phyloP scores from a whole-genome alignment of 331 rosid species.

The Ulmus americana region DNA sequence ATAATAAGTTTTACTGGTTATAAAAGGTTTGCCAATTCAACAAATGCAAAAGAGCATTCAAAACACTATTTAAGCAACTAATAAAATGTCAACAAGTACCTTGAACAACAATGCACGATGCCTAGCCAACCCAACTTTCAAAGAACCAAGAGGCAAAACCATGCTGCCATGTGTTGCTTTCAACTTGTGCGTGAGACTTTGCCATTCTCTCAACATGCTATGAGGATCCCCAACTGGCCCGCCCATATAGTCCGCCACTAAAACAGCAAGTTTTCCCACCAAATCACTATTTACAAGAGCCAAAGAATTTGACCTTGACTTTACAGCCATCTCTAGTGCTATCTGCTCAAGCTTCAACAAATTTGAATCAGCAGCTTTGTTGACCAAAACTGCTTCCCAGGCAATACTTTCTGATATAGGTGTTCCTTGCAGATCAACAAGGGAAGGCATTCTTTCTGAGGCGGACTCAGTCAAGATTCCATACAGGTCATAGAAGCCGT shows the following conservation, averaged over 20 bases:
- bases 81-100: constrained; percentile 39
- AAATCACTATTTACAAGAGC: constrained; percentile 43
- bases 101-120: constrained; percentile 96
- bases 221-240: constrained; percentile 82
- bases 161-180: constrained; percentile 84
- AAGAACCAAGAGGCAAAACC: constrained; percentile 93
- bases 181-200: constrained; percentile 61
- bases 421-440: constrained; percentile 87
- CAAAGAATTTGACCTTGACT: constrained; percentile 46
- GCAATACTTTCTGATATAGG: constrained; percentile 55
- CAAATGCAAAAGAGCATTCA: background rate
- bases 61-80: constrained; percentile 7
- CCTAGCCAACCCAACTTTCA: constrained; percentile 85
- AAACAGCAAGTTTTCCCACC: constrained; percentile 68
- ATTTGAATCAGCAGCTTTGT: constrained; percentile 77
- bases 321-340: constrained; percentile 61
- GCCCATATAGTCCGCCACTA: constrained; percentile 91
- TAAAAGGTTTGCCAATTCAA: background rate
- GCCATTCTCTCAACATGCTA: constrained; percentile 70
- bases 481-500: constrained; percentile 91
- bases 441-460: constrained; percentile 79
- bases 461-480: constrained; percentile 58
- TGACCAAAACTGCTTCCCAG: constrained; percentile 94
- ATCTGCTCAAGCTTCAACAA: constrained; percentile 76
- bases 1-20: background rate